Base-by-base conservation (phyloP, 129 eudicot species). In the Tagetes erecta region DNA sequence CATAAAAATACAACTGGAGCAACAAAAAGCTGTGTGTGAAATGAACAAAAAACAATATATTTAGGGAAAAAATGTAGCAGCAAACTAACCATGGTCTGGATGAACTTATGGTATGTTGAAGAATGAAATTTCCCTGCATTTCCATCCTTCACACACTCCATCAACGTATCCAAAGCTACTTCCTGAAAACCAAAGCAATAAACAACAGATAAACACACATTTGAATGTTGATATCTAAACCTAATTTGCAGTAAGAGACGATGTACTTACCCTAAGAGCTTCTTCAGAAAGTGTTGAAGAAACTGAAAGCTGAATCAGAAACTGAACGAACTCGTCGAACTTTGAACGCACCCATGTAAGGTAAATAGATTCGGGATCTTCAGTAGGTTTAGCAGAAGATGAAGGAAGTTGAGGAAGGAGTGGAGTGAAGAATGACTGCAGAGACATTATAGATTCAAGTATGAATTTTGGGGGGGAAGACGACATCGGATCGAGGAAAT, bases 91-190 rank as follows among this genome's bases (percentile, higher is more conserved):
- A 84, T 73, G 53, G 78, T 69, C 8, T 69, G 80, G 51, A 93
- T 75, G 4, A 93, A 75, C 73, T 84, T 90, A 79, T 90, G 87
- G 71, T 81, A 90, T 31, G 84, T 68, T n/a, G 90, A 72, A 63
- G 96, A 84, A 82, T 90, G 86, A 69, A 93, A 93, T 42, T 76
- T 93, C 52, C 98, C 98, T 13, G 82, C 87, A 76, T 93, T 90
- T 35, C 96, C 95, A 52, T 83, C 76, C 80, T 93, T 93, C 41
- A 93, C 96, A 78, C 86, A 88, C 85, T 93, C 98, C 96, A 93
- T 87, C 52, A 87, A 44, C 40, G 92, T 62, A 71, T 93, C 98
- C 72, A 92, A 51, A 73, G 81, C 86, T 66, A 87, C 90, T 82
- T 93, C 96, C 98, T 93, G 73, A 4, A 50, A 8, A 64, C 53